Conservation (phyloP, 1,284 basidiomycete genomes). For the Fomitopsis schrenkii region DNA sequence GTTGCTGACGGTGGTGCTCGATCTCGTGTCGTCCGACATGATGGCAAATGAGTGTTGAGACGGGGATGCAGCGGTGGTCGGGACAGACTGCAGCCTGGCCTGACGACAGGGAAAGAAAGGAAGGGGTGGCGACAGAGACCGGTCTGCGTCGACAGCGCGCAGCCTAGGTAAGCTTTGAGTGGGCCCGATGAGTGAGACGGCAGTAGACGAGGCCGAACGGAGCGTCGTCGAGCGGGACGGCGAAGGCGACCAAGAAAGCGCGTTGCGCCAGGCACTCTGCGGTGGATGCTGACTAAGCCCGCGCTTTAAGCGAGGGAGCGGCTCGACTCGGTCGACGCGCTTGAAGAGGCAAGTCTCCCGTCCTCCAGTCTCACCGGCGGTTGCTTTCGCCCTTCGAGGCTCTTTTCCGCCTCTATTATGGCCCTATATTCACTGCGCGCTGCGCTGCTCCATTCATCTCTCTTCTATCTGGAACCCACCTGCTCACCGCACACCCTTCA, state of each 20-base stretch:
- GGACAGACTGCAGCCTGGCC: constrained; percentile 1
- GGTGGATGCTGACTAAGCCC: constrained; percentile 18
- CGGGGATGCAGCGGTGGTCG: constrained; percentile 3
- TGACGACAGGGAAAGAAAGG: constrained; percentile 10
- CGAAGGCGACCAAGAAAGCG: constrained; percentile 15
- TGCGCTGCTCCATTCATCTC: not conserved
- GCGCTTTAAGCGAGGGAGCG: constrained; percentile 4
- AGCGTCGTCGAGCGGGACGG: constrained; percentile 22
- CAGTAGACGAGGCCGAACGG: constrained; percentile 2
- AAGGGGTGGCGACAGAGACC: constrained; percentile 10
- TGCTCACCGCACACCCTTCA: constrained; percentile 2
- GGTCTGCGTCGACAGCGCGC: constrained; percentile 10
- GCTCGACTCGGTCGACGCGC: not conserved
- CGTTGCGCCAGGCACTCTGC: constrained; percentile 15
- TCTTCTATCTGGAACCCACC: constrained; percentile 8
- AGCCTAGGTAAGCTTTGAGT: not conserved
- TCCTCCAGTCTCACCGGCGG: not conserved
- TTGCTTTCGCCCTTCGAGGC: not conserved
- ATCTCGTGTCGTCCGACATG: constrained; percentile 44
- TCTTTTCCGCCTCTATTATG: not conserved
- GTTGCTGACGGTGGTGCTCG: constrained; percentile 15
- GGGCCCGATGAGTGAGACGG: not conserved
- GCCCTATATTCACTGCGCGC: not conserved
- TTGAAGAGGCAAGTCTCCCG: not conserved
- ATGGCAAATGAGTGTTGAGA: constrained; percentile 6